These are phyloP conservation scores for Fusarium marasasianum DNA, from an alignment of 2,329 filamentous ascomycete genomes.

Conservation along the genomic window DNA sequence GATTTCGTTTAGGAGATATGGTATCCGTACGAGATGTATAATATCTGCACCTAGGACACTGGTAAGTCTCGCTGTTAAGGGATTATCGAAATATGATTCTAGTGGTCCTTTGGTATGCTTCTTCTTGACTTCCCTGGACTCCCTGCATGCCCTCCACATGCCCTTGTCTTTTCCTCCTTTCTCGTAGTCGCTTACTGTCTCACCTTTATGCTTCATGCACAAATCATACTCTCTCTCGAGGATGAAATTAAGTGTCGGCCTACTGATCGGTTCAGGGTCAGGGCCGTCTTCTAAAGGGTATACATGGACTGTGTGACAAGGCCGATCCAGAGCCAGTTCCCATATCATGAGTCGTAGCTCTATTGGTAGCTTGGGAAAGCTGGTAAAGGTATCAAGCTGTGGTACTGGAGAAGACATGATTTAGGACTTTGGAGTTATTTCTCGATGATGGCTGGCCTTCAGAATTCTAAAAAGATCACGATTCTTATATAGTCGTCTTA, in stretches of 20 bases:
- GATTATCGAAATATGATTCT: neutral
- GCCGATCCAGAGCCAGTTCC: neutral
- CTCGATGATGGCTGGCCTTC: neutral
- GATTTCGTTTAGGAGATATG: neutral
- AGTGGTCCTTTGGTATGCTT: neutral
- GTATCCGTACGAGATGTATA: neutral
- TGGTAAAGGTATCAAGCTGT: neutral
- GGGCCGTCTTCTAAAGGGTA: neutral
- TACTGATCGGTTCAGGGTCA: too few species aligned
- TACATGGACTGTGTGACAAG: neutral
- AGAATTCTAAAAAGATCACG: too few species aligned
- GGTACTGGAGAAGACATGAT: neutral
- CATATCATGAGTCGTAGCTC: neutral
- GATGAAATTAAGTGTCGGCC: neutral
- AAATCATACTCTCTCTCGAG: neutral
- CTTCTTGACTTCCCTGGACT: neutral
- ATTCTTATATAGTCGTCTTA: neutral
- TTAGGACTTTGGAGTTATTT: neutral
- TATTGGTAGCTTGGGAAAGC: neutral
- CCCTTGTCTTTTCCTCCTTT: neutral
- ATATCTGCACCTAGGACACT: neutral
- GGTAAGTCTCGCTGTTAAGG: neutral
- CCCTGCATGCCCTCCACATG: neutral
- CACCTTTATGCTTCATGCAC: neutral
- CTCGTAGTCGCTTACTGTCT: too few species aligned